Percentiles rank a stretch among this genome's conserved stretches.
phyloP scores from a whole-genome alignment of 1,284 basidiomycete genomes.

The Melampsora americana region DNA sequence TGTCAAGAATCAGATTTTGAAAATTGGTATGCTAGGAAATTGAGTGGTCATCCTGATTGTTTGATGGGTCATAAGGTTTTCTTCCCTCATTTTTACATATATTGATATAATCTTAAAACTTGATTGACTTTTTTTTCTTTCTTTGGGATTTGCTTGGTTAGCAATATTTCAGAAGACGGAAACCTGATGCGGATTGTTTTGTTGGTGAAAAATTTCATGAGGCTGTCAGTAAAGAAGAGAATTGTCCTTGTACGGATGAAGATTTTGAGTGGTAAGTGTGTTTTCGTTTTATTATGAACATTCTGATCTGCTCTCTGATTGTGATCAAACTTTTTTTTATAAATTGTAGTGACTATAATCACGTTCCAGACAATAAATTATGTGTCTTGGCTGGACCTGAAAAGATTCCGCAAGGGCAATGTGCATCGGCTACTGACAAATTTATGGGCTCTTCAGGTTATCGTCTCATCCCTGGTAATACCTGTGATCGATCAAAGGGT shows the following conservation, averaged over 20 bases:
- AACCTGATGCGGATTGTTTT: slow-evolving; percentile 78
- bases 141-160: slow-evolving; percentile 55
- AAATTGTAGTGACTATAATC: slow-evolving; percentile 79
- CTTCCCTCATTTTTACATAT: too few relatives aligned
- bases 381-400: slow-evolving; percentile 82
- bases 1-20: slow-evolving; percentile 77
- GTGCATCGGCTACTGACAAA: slow-evolving; percentile 63
- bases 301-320: too few relatives aligned
- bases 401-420: slow-evolving; percentile 74
- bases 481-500: slow-evolving; percentile 65
- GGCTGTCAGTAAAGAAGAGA: slow-evolving; percentile 74
- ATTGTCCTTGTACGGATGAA: slow-evolving; percentile 75
- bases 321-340: neutral
- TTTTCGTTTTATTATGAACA: too few relatives aligned
- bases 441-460: slow-evolving; percentile 89
- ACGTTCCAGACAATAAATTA: slow-evolving; percentile 65
- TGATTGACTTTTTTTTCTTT: slow-evolving; percentile 11
- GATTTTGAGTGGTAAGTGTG: slow-evolving; percentile 83
- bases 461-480: slow-evolving; percentile 87
- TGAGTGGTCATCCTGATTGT: slow-evolving; percentile 67
- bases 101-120: too few relatives aligned
- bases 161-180: slow-evolving; percentile 92
- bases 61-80: slow-evolving; percentile 90
- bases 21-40: slow-evolving; percentile 75
- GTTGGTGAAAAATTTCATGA: slow-evolving; percentile 88